phyloP scores from a whole-genome alignment of 768 basidiomycete species.

The Rhizopogon roseolus region DNA sequence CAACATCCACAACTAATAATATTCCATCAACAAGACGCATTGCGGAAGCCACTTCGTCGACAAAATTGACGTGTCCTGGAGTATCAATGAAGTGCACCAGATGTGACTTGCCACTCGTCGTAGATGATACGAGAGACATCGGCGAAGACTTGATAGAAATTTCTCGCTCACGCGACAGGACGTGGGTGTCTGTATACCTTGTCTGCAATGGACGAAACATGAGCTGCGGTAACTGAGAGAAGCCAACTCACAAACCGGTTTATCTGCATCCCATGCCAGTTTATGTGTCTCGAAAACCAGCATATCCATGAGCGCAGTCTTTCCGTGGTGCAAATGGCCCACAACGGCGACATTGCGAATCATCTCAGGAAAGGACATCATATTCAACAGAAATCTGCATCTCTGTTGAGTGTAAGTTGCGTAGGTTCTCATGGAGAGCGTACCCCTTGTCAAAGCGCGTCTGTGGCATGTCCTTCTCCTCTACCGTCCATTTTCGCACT shows the following conservation, averaged over 20 bases:
- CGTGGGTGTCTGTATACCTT: slow-evolving; percentile 95
- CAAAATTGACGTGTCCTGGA: slow-evolving; percentile 96
- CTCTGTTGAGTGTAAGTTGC: slow-evolving; percentile 4
- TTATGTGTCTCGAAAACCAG: slow-evolving; percentile 96
- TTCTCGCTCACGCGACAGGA: slow-evolving; percentile 80
- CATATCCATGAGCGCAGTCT: slow-evolving; percentile 97
- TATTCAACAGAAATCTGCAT: slow-evolving; percentile 81
- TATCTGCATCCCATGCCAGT: slow-evolving; percentile 88
- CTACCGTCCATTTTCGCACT: slow-evolving; percentile 89
- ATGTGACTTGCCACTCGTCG: slow-evolving; percentile 87
- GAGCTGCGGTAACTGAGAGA: slow-evolving; percentile 12
- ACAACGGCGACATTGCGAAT: slow-evolving; percentile 95
- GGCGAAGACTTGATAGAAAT: slow-evolving; percentile 97
- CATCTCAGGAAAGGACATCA: slow-evolving; percentile 90
- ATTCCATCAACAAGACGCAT: slow-evolving; percentile 89
- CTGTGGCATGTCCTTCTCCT: slow-evolving; percentile 93
- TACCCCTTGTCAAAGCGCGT: slow-evolving; percentile 98
- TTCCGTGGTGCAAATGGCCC: slow-evolving; percentile 96
- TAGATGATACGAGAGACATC: slow-evolving; percentile 87
- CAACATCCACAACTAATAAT: slow-evolving; percentile 93
- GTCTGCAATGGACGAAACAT: slow-evolving; percentile 42
- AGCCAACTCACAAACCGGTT: slow-evolving; percentile 52
- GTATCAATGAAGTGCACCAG: slow-evolving; percentile 94
- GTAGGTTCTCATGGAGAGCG: slow-evolving; percentile 18
- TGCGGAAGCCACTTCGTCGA: slow-evolving; percentile 92